phyloP scores from a whole-genome alignment of 257 asterid species.

The Solanum clarkiae region DNA sequence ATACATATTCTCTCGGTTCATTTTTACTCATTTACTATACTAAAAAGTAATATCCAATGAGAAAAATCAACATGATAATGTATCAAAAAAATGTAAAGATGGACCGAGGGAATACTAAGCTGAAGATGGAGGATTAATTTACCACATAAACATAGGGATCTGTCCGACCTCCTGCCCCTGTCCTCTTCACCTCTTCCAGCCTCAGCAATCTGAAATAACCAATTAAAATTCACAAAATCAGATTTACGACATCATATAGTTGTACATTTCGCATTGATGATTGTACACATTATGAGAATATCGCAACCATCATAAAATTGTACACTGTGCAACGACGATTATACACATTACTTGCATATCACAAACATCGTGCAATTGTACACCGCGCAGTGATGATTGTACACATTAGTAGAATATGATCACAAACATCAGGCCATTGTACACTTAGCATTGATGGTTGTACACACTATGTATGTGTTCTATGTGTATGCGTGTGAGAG shows the following conservation, averaged over 20 bases:
- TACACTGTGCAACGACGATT: background rate
- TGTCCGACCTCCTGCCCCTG: constrained; percentile 76
- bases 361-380: background rate
- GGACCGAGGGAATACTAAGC: too few species aligned
- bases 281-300: too few species aligned
- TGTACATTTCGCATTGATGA: background rate
- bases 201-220: constrained; percentile 54
- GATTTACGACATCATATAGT: background rate
- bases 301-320: background rate
- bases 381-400: background rate
- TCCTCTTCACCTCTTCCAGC: constrained; percentile 60
- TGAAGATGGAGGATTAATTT: background rate
- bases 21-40: too few species aligned
- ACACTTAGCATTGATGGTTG: background rate
- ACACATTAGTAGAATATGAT: background rate
- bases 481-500: background rate
- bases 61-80: too few species aligned
- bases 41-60: too few species aligned
- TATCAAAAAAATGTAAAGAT: too few species aligned
- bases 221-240: background rate
- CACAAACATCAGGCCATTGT: background rate
- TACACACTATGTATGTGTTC: background rate
- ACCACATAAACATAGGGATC: constrained; percentile 89
- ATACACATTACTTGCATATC: too few species aligned
- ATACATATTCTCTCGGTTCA: too few species aligned